phyloP scores from a whole-genome alignment of 2,329 filamentous ascomycete species.

The Cladosporium austrohemisphaericum region DNA sequence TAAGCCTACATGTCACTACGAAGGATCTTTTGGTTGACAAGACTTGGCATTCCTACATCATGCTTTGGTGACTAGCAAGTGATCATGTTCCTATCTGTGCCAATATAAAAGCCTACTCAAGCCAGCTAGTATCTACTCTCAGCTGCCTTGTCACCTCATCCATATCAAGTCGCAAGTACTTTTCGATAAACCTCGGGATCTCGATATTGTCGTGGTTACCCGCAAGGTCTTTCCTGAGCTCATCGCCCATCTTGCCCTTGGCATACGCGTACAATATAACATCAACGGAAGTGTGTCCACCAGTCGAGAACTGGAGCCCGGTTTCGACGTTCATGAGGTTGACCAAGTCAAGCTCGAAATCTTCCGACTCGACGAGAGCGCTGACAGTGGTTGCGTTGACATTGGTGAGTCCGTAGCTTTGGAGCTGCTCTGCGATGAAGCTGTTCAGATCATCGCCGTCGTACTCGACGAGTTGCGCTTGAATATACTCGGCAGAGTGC shows the following conservation, averaged over 20 bases:
- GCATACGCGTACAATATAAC: conserved; percentile 38
- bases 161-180: conserved; percentile 29
- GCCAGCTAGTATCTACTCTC: conserved; percentile 12
- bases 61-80: no score
- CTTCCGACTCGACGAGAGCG: conserved; percentile 20
- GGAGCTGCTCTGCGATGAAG: conserved; percentile 26
- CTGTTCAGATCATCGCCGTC: conserved; percentile 28
- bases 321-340: conserved; percentile 31
- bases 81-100: no score
- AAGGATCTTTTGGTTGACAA: no score
- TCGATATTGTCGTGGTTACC: conserved; percentile 34
- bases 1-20: no score
- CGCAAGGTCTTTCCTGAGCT: conserved; percentile 26
- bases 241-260: conserved; percentile 20
- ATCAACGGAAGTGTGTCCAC: conserved; percentile 38
- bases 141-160: conserved; percentile 27
- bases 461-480: conserved; percentile 32
- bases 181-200: conserved; percentile 28
- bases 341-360: conserved; percentile 30
- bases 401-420: conserved; percentile 29
- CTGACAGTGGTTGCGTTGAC: conserved; percentile 31
- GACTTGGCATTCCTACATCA: no score
- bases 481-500: conserved; percentile 35
- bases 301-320: conserved; percentile 36
- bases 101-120: no score